These are phyloP conservation scores for Aspergillus jensenii DNA, from an alignment of 2,329 filamentous ascomycete genomes.

Conservation along the genomic window DNA sequence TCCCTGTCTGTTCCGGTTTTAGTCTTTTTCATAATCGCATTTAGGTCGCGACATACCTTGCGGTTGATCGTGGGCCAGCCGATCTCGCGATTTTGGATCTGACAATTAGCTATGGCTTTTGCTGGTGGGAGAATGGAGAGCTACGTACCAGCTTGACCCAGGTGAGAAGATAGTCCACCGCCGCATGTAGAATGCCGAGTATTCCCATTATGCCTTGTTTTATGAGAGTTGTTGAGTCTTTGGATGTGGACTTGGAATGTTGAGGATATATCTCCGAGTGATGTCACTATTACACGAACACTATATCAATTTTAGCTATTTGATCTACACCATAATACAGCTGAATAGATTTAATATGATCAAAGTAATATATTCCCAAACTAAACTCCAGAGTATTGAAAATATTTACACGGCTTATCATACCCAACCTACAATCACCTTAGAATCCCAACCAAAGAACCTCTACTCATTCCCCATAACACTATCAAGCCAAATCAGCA, in stretches of 20 bases:
- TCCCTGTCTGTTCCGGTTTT: slow-evolving; percentile 25
- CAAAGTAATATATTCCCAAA: not conserved
- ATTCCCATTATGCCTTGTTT: not conserved
- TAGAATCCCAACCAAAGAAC: no score
- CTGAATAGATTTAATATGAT: not conserved
- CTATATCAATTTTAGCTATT: no score
- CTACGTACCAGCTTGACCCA: slow-evolving; percentile 6
- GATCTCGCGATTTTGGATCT: slow-evolving; percentile 30
- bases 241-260: not conserved
- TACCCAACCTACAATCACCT: not conserved
- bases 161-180: slow-evolving; percentile 7
- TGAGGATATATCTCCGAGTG: not conserved
- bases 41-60: slow-evolving; percentile 5
- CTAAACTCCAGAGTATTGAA: no score
- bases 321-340: not conserved
- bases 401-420: no score
- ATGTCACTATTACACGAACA: not conserved
- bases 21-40: not conserved
- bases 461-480: not conserved
- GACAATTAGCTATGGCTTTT: not conserved
- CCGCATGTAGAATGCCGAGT: not conserved
- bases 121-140: not conserved
- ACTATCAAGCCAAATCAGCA: not conserved
- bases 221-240: not conserved
- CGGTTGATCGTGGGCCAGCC: slow-evolving; percentile 33